Evolutionary conservation across 1,284 basidiomycete species (phyloP), one percentile per base, ranked within the genome.

Genomic region (Ganoderma sp.): DNA sequence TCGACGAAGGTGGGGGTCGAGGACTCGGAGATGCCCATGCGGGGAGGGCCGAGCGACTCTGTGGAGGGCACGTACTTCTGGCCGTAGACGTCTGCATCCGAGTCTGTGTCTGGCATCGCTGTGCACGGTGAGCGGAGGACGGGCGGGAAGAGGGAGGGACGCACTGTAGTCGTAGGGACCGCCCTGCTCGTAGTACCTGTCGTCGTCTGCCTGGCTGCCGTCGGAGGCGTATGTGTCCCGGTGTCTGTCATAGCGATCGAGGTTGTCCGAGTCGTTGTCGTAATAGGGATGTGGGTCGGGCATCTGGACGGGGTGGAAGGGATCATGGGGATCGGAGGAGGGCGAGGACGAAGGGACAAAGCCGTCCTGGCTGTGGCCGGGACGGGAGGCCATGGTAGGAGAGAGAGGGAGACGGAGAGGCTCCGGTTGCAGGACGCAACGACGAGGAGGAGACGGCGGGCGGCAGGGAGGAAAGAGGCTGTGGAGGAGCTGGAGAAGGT

Each of bases 181-280:
- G 72, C 85, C 83, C 68, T 89, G 83, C 79, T 93, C 91, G 70
- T 92, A 90, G 77, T 85, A 87, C 65, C 83, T 81, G 70, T 84
- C 84, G 64, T 87, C 88, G 68, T 89, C 85, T 67, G 81, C 79
- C 69, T 89, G 88, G 79, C 91, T 92, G 74, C 86, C 86, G 76
- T 93, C 92, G 0, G 89, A 90, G 70, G 82, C 83, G 74, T 86
- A 89, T n/a, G 89, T 90, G 78, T 91, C 89, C 71, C 88, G 82
- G 39, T 61, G 57, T 73, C 87, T 84, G 60, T 82, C 83, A 71
- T 81, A 81, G 64, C 83, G 81, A 74, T 91, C 90, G 70, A 85
- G 82, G 78, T 86, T 81, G 73, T 93, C 92, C 45, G 90, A 90
- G 72, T 94, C 92, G 76, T 88, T 89, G 83, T 94, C 92, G 75